These are phyloP conservation scores for Helicosporidium sp. DNA, from an alignment of 139 green algal genomes.

Conservation along the genomic window DNA sequence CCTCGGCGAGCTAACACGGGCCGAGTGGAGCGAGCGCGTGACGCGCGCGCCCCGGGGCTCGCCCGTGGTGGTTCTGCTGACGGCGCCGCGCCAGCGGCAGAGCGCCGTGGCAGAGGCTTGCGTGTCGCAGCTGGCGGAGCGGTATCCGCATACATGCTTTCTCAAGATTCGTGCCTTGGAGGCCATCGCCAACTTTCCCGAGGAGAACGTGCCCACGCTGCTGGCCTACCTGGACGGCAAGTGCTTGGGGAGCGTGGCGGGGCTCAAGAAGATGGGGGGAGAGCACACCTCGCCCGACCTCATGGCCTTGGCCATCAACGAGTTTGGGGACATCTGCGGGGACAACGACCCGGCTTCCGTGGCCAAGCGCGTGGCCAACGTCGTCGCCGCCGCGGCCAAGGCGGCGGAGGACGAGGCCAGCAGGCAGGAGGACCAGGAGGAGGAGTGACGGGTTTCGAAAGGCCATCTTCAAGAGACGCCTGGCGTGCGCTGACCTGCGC, in stretches of 20 bases:
- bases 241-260: slow-evolving; percentile 40
- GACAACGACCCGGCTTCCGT: slow-evolving; percentile 3
- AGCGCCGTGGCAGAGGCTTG: slow-evolving; percentile 43
- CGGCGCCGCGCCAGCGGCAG: slow-evolving; percentile 56
- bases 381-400: neutral
- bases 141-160: slow-evolving; percentile 67
- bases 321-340: slow-evolving; percentile 27
- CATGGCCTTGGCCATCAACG: slow-evolving; percentile 27
- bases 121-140: slow-evolving; percentile 46
- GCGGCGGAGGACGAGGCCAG: too few relatives aligned
- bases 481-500: too few relatives aligned
- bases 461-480: too few relatives aligned
- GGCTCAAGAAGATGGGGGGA: slow-evolving; percentile 48
- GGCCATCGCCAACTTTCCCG: slow-evolving; percentile 51
- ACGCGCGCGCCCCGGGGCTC: slow-evolving; percentile 46
- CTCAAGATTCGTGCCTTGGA: slow-evolving; percentile 49
- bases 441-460: too few relatives aligned
- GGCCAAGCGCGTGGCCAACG: too few relatives aligned
- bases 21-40: slow-evolving; percentile 64
- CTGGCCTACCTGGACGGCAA: slow-evolving; percentile 62
- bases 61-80: slow-evolving; percentile 59
- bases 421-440: too few relatives aligned
- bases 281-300: slow-evolving; percentile 41
- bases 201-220: slow-evolving; percentile 73
- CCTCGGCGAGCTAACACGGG: slow-evolving; percentile 38